phyloP scores from a whole-genome alignment of 345 rosid genomes.

The Eucalyptus pumila region DNA sequence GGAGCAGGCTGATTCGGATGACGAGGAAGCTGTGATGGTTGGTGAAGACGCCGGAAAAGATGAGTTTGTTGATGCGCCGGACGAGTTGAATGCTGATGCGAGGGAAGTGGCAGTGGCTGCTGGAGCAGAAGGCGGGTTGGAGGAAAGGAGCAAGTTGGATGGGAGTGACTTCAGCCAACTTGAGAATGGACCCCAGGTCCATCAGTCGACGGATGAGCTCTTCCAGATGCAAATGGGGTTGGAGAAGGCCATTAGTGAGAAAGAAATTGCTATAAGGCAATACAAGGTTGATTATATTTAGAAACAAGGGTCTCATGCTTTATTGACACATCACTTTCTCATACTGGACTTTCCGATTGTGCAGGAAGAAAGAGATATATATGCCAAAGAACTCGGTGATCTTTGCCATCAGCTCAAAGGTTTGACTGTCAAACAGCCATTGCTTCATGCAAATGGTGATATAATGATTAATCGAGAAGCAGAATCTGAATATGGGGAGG shows the following conservation, averaged over 20 bases:
- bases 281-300: constrained; percentile 21
- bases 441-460: constrained; percentile 5
- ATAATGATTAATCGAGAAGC: not conserved
- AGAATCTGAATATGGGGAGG: not conserved
- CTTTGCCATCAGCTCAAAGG: constrained; percentile 31
- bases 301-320: not conserved
- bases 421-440: constrained; percentile 8
- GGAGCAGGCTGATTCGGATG: not conserved
- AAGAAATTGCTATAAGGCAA: constrained; percentile 6
- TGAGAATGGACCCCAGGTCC: not conserved
- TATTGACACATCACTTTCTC: not conserved
- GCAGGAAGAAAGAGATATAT: constrained; percentile 47
- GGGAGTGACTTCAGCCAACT: not conserved
- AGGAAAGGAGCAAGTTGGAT: not conserved
- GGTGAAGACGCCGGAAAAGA: constrained; percentile 39
- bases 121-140: not conserved
- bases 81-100: constrained; percentile 46
- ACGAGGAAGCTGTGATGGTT: not conserved
- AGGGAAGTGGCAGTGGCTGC: constrained; percentile 16
- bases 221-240: constrained; percentile 4
- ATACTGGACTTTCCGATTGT: not conserved
- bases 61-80: constrained; percentile 88
- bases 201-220: constrained; percentile 3
- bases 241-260: constrained; percentile 18
- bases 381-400: constrained; percentile 22